Evolutionary conservation across 2,329 filamentous ascomycete genomes (phyloP), one percentile per base, ranked within the genome.

Genomic region (Incumbomyces lentus): DNA sequence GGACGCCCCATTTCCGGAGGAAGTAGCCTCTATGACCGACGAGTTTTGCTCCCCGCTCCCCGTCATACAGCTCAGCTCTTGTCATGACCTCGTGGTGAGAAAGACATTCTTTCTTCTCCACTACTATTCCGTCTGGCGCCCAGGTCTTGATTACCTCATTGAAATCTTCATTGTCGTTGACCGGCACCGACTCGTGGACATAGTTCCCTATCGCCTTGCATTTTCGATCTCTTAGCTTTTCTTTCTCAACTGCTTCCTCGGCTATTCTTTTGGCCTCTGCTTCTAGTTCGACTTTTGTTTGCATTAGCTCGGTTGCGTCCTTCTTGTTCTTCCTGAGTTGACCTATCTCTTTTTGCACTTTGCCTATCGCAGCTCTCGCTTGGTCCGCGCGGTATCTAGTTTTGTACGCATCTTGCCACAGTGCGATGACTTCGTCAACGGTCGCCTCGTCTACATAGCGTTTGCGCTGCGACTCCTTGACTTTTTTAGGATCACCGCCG

Each of bases 1-100:
- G 89, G 33, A 95, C 80, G 50, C 90, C 92, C 72, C 89, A 94
- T 51, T 83, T 82, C 48, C 81, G 87, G 59, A 96, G 69, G 68
- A 90, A 95, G 70, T 96, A 96, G 33, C 90, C 90, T 58, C 90
- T 78, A 67, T 96, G 90, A 44, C 92, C 90, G 37, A 94, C 89
- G 53, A 96, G 78, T 73, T 96, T 96, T 54, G 88, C 85, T 55
- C 88, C 88, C 54, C 92, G 82, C 61, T 95, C 87, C 1, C 87
- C 84, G 63, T 96, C 92, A 62, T 94, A 95, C 45, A 90, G 89
- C 58, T 92, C 87, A 52, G 96, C 71, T 57, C 87, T 78, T 49
- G 82, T 80, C 50, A 96, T 78, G 46, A 98, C 88, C 64, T 96
- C 90, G 66, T 98, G 92, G 66, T 98, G 92, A 43, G 89, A 95